Evolutionary conservation across 2,329 filamentous ascomycete genomes (phyloP).

Genomic region (Xylaria polymorpha): DNA sequence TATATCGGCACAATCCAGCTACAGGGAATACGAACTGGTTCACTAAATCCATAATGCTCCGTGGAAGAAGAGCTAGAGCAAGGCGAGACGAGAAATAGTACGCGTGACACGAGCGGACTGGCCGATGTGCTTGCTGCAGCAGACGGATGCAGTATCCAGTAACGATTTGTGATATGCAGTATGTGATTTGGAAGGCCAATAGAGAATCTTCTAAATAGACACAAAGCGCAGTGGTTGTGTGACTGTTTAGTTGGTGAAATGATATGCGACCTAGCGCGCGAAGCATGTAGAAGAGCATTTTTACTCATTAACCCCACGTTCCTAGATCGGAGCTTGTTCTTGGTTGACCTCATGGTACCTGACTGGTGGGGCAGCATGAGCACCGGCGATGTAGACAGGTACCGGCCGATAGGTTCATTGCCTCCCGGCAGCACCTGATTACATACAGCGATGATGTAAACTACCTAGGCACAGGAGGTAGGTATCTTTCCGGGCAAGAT

Average conservation of each 20-base stretch:
- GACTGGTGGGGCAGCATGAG: background rate
- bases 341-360: conserved; percentile 32
- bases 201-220: conserved; percentile 13
- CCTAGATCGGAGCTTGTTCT: conserved; percentile 55
- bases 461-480: no score
- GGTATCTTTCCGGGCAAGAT: no score
- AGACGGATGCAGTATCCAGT: background rate
- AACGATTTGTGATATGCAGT: background rate
- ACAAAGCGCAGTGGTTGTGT: background rate
- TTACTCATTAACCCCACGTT: conserved; percentile 53
- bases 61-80: background rate
- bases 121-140: background rate
- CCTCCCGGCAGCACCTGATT: no score
- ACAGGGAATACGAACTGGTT: conserved; percentile 59
- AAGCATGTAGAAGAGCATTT: conserved; percentile 34
- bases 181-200: conserved; percentile 6
- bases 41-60: conserved; percentile 62
- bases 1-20: background rate
- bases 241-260: conserved; percentile 29
- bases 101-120: conserved; percentile 12
- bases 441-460: no score
- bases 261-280: conserved; percentile 6
- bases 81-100: background rate
- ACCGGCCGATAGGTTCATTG: no score
- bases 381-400: background rate